Percentiles rank a stretch among this genome's conserved stretches.
phyloP scores from a whole-genome alignment of 2,329 filamentous ascomycete species.

The Aphanoascus verrucosus region DNA sequence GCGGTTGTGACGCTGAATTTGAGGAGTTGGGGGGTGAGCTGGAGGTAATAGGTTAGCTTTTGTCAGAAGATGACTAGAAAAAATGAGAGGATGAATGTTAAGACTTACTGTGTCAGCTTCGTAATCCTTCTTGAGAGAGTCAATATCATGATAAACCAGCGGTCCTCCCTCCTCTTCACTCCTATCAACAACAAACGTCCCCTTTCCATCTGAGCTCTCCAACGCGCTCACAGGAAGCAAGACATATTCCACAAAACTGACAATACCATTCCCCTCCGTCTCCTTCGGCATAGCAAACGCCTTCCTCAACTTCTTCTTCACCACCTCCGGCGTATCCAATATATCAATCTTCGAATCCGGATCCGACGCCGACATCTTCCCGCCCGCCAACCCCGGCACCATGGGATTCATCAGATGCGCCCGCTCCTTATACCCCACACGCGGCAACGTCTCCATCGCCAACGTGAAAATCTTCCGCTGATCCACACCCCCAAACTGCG shows the following conservation, averaged over 20 bases:
- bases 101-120: conserved; percentile 56
- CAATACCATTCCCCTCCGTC: conserved; percentile 73
- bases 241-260: conserved; percentile 79
- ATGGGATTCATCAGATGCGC: conserved; percentile 74
- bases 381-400: conserved; percentile 72
- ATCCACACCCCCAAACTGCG: conserved; percentile 73
- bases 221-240: conserved; percentile 67
- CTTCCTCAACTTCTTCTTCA: conserved; percentile 77
- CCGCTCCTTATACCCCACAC: conserved; percentile 69
- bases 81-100: background rate
- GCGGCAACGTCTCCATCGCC: conserved; percentile 74
- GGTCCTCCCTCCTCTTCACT: conserved; percentile 54
- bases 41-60: conserved; percentile 7
- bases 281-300: conserved; percentile 66
- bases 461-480: conserved; percentile 83
- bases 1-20: conserved; percentile 73
- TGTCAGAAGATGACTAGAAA: background rate
- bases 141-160: conserved; percentile 66
- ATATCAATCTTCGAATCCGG: conserved; percentile 82
- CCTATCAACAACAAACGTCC: conserved; percentile 58
- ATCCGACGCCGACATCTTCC: conserved; percentile 56
- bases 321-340: conserved; percentile 63
- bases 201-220: conserved; percentile 34
- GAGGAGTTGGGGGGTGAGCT: conserved; percentile 74
- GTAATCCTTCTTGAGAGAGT: conserved; percentile 71